A percentile compares a stretch with the other conserved stretches of the same genome.
These are phyloP conservation scores for Noccaea bulbosa DNA, from an alignment of 345 rosid genomes.

Conservation along the genomic window DNA sequence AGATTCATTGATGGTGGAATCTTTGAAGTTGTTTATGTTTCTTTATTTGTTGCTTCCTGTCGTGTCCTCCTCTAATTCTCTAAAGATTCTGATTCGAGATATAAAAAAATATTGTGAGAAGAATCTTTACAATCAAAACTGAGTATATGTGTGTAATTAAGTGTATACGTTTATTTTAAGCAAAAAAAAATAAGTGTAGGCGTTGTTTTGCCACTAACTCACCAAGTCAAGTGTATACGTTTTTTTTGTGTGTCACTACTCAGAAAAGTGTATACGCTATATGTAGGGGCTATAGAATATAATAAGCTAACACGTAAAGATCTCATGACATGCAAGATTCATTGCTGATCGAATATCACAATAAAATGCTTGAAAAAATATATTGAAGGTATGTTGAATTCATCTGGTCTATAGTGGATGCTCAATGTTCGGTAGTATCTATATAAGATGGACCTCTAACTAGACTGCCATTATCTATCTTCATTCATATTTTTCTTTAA, in stretches of 20 bases:
- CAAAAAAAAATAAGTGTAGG: conserved; percentile 19
- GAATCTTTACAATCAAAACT: conserved; percentile 22
- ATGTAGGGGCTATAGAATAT: conserved; percentile 6
- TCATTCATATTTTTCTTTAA: too few relatives aligned
- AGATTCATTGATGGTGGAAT: conserved; percentile 35
- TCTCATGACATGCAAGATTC: conserved; percentile 41
- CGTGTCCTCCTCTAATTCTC: conserved; percentile 32
- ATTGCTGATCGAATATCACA: conserved; percentile 25
- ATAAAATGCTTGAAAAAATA: conserved; percentile 26
- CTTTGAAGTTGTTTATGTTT: conserved; percentile 36
- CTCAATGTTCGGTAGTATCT: background rate
- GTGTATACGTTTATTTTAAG: conserved; percentile 25
- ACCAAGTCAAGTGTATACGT: conserved; percentile 29
- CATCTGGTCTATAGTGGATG: conserved; percentile 4
- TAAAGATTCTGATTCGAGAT: conserved; percentile 19
- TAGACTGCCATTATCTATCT: too few relatives aligned
- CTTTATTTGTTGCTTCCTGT: conserved; percentile 39
- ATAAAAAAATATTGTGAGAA: background rate
- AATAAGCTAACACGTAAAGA: conserved; percentile 37
- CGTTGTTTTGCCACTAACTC: conserved; percentile 9
- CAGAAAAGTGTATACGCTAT: conserved; percentile 33
- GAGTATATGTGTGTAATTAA: conserved; percentile 20
- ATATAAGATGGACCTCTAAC: background rate
- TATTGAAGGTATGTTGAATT: background rate
- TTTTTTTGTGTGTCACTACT: conserved; percentile 10